Conservation (phyloP, 2,329 filamentous ascomycete species). For the Colletotrichum scovillei region DNA sequence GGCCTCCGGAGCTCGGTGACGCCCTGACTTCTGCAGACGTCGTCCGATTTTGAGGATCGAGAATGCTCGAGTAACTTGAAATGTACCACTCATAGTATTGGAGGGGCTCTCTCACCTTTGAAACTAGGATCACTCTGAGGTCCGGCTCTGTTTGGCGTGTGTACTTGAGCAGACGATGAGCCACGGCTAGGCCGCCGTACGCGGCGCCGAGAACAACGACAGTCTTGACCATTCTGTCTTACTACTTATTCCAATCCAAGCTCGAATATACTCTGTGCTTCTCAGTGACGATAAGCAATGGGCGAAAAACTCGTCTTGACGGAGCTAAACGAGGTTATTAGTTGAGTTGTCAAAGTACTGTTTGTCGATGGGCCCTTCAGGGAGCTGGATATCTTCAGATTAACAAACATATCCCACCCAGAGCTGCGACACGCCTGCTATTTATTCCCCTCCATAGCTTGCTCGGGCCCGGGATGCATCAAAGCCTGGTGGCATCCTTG, state of each 20-base stretch:
- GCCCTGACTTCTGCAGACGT: not conserved
- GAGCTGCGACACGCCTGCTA: not conserved
- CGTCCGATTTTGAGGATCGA: not conserved
- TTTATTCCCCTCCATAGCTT: conserved; percentile 12
- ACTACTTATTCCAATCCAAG: not conserved
- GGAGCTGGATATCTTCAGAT: not conserved
- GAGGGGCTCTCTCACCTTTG: conserved; percentile 55
- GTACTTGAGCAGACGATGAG: conserved; percentile 67
- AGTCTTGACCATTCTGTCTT: conserved; percentile 58
- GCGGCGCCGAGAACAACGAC: conserved; percentile 67
- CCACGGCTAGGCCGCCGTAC: conserved; percentile 63
- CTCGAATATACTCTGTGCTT: not conserved
- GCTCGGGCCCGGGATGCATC: conserved; percentile 12
- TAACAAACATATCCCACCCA: not conserved
- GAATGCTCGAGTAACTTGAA: not conserved
- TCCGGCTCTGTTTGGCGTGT: conserved; percentile 55
- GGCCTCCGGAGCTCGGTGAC: conserved; percentile 21
- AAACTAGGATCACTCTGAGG: conserved; percentile 66
- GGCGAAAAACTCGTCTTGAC: not conserved
- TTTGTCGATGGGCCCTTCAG: not conserved
- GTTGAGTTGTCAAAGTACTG: not conserved
- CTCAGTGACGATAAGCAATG: not conserved
- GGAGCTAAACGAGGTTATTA: not conserved
- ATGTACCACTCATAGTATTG: not conserved
- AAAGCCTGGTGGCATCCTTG: conserved; percentile 7